These are phyloP conservation scores for Phytopythium vexans DNA, from an alignment of 352 stramenopile genomes.

Conservation along the genomic window DNA sequence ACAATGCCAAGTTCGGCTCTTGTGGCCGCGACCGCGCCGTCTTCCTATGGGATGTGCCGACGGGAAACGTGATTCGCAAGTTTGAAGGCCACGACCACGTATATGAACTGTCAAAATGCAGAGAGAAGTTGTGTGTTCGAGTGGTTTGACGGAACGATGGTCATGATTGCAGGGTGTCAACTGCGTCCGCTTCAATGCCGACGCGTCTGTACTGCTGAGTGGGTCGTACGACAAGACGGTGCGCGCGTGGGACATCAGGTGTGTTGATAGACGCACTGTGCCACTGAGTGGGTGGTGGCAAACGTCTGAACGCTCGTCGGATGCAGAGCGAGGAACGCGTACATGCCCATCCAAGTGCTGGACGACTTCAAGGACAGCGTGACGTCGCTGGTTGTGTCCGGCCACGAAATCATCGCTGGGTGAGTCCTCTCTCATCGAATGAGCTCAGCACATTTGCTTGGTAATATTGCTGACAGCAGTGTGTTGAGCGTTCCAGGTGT, in stretches of 20 bases:
- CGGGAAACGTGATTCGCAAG: constrained; percentile 83
- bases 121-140: background rate
- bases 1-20: constrained; percentile 87
- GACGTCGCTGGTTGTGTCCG: constrained; percentile 72
- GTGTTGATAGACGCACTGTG: background rate
- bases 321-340: constrained; percentile 63
- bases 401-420: constrained; percentile 81
- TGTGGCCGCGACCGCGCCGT: constrained; percentile 84
- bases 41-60: constrained; percentile 89
- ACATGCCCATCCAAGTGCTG: constrained; percentile 78
- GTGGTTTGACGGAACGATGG: background rate
- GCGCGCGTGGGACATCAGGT: constrained; percentile 75
- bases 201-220: constrained; percentile 79
- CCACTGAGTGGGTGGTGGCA: background rate
- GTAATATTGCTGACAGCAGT: background rate
- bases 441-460: background rate
- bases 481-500: constrained; percentile 28
- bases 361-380: constrained; percentile 89
- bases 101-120: constrained; percentile 6
- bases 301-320: background rate
- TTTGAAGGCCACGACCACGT: constrained; percentile 85
- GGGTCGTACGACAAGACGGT: constrained; percentile 89
- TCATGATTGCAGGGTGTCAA: constrained; percentile 63
- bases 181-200: constrained; percentile 75
- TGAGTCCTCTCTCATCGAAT: constrained; percentile 10